Evolutionary conservation across 768 basidiomycete species (phyloP), one percentile per base, ranked within the genome.

Genomic region (Tulasnella sp.): DNA sequence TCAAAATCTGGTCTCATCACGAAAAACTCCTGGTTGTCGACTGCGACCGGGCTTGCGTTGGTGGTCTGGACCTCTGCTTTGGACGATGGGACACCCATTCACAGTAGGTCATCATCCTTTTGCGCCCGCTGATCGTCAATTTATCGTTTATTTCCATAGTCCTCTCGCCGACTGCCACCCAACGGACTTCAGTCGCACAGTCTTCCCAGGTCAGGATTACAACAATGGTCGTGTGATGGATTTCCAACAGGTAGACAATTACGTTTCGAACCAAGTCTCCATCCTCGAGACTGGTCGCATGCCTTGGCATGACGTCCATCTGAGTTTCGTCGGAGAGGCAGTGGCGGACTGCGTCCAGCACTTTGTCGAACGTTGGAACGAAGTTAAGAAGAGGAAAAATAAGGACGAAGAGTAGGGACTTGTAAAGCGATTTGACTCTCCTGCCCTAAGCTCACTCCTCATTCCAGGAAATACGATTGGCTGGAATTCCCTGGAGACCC

Each of bases 71-170:
- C 82, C 86, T 97, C 22, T 97, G 95, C 85, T 97, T 96, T 79
- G 97, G 97, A 12, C 91, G 97, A 31, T 99, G 97, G 97, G 97
- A 99, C 83, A 94, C 93, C 0, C 90, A 94, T 80, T 91, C 85
- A 49, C 93, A 95, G 81, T 82, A 67, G 36, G 80, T 58, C 25
- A 8, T 8, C 38, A 11, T 2, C 6, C 58, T 31, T 25, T 14
- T 74, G 40, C 37, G n/a, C 17, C 40, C 67, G 34, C 22, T 40
- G 7, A 38, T 36, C 39, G 42, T n/a, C n/a, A 5, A 52, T 25
- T 19, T 39, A 36, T 31, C 14, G 75, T 17, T 1, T 39, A 58
- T 19, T 9, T 6, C 39, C n/a, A 6, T 45, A 83, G 83, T 81
- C 96, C 96, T 0, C 87, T 98, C 54, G 91, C 96, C 3, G 97